Evolutionary conservation across 495 filamentous ascomycete species (phyloP), one percentile per base, ranked within the genome.

Genomic region (Penicillium cataractarum): DNA sequence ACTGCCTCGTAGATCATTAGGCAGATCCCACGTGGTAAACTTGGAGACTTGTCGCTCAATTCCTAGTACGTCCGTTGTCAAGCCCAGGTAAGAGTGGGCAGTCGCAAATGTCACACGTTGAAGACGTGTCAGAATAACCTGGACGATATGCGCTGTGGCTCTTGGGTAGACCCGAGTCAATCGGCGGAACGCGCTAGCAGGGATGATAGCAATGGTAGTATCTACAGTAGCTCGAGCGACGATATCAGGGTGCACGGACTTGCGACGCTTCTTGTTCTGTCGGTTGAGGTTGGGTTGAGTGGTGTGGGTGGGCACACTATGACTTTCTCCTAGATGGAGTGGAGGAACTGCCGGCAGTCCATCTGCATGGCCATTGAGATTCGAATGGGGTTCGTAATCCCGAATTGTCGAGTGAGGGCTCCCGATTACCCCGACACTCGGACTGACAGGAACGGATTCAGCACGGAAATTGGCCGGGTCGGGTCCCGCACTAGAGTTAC

Each of bases 181-280:
- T 9, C 95, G 89, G 58, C 92, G 87, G 73, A 99, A 99, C 4
- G 95, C 95, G 66, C 92, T 95, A 6, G 94, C 96, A 4, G 95
- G 95, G 64, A 99, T 98, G 68, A 99, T 95, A 17, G 95, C 95
- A 75, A 99, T 97, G 0, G 96, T 99, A 0, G 94, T 98, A 72
- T 99, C 95, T 22, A 96, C 91, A 33, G 92, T 96, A n/a, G 95
- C 95, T 65, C 95, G 86, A 9, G 93, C 95, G 61, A 98, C 92
- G 65, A 99, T 96, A 73, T 99, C 95, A 13, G 95, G 95, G 76
- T 99, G 95, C 0, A 90, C 94, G 3, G 96, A 98, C 65, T 87
- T 89, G 31, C 72, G 83, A 80, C 65, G 66, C 42, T 77, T 81
- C 51, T 75, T 69, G 10, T 48, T 31, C 24, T 40, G 32, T 2